phyloP scores from a whole-genome alignment of 345 rosid genomes.

The Pseudoturritis turrita region DNA sequence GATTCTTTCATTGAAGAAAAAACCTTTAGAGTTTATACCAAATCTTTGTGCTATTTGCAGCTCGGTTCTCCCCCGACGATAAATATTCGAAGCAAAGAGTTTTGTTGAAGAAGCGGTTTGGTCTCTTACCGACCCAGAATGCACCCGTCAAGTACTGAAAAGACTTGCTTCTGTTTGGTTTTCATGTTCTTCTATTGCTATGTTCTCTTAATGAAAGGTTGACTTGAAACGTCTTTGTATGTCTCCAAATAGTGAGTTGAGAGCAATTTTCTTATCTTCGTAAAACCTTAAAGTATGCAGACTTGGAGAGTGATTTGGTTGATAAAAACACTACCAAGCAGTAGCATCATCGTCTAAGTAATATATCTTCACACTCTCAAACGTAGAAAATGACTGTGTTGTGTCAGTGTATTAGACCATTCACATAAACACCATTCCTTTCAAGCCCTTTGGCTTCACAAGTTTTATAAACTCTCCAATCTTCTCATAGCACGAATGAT shows the following conservation, averaged over 20 bases:
- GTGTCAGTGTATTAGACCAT: not conserved
- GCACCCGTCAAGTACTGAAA: constrained; percentile 62
- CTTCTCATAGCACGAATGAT: too few relatives aligned
- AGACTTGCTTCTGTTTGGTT: constrained; percentile 6
- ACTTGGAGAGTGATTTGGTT: not conserved
- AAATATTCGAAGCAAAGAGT: constrained; percentile 76
- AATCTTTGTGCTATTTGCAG: constrained; percentile 32
- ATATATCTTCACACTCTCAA: not conserved
- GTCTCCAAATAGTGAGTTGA: not conserved
- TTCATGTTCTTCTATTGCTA: not conserved
- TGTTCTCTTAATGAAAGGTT: constrained; percentile 7
- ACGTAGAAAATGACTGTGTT: not conserved
- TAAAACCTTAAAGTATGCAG: not conserved
- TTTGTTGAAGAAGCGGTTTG: constrained; percentile 72
- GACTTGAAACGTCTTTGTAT: constrained; percentile 6
- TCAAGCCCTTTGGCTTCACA: too few relatives aligned
- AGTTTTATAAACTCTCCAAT: too few relatives aligned
- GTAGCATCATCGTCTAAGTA: not conserved
- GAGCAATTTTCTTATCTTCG: not conserved
- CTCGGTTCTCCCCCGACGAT: constrained; percentile 91
- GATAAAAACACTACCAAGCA: not conserved
- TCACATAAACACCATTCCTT: not conserved
- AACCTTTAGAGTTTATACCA: not conserved
- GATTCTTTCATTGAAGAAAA: not conserved
- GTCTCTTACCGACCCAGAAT: constrained; percentile 69